These are phyloP conservation scores for Colletotrichum neosansevieriae DNA, from an alignment of 2,329 filamentous ascomycete species.

Conservation along the genomic window DNA sequence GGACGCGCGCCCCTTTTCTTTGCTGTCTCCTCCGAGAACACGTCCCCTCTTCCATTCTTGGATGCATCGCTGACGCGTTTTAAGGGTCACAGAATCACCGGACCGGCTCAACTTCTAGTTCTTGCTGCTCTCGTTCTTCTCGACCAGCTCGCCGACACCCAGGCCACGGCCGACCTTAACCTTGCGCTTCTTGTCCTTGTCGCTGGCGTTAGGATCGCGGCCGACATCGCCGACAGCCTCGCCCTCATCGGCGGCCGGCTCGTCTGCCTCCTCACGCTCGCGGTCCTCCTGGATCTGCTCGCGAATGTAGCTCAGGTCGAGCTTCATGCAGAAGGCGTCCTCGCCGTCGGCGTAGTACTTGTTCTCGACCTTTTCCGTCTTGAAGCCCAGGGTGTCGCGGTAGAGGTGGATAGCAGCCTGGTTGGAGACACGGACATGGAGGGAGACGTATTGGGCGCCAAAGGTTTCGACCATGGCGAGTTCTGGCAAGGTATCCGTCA, in stretches of 20 bases:
- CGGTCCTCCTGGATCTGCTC: slow-evolving; percentile 59
- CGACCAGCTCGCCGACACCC: slow-evolving; percentile 83
- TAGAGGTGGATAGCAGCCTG: slow-evolving; percentile 91
- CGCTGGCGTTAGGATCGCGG: slow-evolving; percentile 55
- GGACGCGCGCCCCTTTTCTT: too few species aligned
- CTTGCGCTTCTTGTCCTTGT: slow-evolving; percentile 79
- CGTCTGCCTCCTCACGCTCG: slow-evolving; percentile 57
- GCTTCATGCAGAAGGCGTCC: slow-evolving; percentile 93
- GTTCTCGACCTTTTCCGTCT: slow-evolving; percentile 84
- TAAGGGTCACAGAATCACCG: too few species aligned
- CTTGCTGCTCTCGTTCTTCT: slow-evolving; percentile 74
- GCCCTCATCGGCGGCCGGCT: slow-evolving; percentile 68
- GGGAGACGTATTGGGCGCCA: slow-evolving; percentile 89
- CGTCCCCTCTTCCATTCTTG: too few species aligned
- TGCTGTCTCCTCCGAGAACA: too few species aligned
- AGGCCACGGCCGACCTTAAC: slow-evolving; percentile 85
- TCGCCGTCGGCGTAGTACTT: slow-evolving; percentile 99
- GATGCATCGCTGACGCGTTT: too few species aligned
- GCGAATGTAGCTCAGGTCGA: slow-evolving; percentile 78
- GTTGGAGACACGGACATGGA: slow-evolving; percentile 97
- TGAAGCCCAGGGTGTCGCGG: slow-evolving; percentile 90
- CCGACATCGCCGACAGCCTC: slow-evolving; percentile 77
- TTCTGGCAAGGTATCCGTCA: slow-evolving; percentile 58
- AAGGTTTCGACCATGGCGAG: slow-evolving; percentile 97
- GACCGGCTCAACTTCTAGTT: slow-evolving; percentile 46